Conservation (phyloP, 176 grass and related monocot genomes). For the Tuctoria greenei region DNA sequence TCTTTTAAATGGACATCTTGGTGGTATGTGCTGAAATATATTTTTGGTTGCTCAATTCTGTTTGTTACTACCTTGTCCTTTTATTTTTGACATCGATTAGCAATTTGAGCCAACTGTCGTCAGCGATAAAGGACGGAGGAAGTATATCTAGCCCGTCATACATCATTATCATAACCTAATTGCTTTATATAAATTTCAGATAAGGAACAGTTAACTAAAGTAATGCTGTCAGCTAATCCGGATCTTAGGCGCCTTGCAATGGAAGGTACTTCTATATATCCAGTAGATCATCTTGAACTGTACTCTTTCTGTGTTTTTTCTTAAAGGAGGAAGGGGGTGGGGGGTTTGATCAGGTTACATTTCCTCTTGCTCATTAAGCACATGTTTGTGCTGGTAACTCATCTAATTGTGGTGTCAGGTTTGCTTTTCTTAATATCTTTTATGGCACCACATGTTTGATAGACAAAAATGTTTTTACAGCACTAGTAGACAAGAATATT, state of each 20-base stretch:
- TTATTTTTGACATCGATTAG: neutral
- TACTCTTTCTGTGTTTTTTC: neutral
- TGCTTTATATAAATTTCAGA: conserved; percentile 51
- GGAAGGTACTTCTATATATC: conserved; percentile 51
- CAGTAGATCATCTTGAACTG: neutral
- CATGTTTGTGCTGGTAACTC: neutral
- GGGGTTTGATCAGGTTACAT: too few species aligned
- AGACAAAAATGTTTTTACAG: too few species aligned
- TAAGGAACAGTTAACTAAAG: conserved; percentile 44
- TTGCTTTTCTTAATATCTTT: conserved; percentile 10
- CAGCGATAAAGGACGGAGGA: neutral
- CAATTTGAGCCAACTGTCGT: neutral
- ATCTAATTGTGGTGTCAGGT: conserved; percentile 7
- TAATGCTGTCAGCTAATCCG: conserved; percentile 56
- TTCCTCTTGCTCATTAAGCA: neutral
- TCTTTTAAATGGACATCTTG: conserved; percentile 49
- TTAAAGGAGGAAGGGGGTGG: too few species aligned
- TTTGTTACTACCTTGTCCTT: neutral
- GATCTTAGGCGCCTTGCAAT: conserved; percentile 68
- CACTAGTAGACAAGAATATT: neutral
- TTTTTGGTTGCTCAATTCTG: conserved; percentile 4
- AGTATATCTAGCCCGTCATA: neutral
- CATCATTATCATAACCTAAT: conserved; percentile 24
- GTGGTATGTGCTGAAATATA: conserved; percentile 49
- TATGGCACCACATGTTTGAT: neutral